Evolutionary conservation across 2,329 filamentous ascomycete genomes (phyloP).

Genomic region (Xylariaceae sp.): DNA sequence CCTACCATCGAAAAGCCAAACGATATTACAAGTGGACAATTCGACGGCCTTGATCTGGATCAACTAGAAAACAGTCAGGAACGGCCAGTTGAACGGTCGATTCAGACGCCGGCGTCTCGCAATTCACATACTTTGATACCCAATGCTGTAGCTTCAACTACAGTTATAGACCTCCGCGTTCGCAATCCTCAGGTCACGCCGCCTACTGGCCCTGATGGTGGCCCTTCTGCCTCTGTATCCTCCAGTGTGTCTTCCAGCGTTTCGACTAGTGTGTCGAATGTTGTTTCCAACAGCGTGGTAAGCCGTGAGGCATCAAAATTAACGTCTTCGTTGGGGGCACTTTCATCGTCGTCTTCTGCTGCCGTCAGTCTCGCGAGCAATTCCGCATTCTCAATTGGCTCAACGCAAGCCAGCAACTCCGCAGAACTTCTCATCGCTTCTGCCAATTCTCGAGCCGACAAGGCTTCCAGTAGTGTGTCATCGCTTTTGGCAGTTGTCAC

Average conservation of each 20-base stretch:
- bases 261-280: neutral
- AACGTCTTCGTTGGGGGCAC: neutral
- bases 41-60: too few species aligned
- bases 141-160: too few species aligned
- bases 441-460: neutral
- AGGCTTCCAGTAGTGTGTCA: constrained; percentile 2
- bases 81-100: neutral
- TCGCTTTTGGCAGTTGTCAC: constrained; percentile 2
- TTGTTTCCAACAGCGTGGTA: neutral
- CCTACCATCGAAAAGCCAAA: neutral
- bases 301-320: neutral
- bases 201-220: neutral
- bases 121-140: too few species aligned
- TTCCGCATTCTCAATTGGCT: neutral
- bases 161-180: too few species aligned
- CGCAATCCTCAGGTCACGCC: too few species aligned
- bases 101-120: too few species aligned
- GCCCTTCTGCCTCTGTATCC: neutral
- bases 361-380: constrained; percentile 3
- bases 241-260: constrained; percentile 2
- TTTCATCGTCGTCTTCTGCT: neutral
- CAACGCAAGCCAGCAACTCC: neutral
- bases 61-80: neutral
- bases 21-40: neutral
- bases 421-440: constrained; percentile 1